Base-by-base conservation (phyloP, 352 stramenopile genomes). In the Pythium dissotocum region DNA sequence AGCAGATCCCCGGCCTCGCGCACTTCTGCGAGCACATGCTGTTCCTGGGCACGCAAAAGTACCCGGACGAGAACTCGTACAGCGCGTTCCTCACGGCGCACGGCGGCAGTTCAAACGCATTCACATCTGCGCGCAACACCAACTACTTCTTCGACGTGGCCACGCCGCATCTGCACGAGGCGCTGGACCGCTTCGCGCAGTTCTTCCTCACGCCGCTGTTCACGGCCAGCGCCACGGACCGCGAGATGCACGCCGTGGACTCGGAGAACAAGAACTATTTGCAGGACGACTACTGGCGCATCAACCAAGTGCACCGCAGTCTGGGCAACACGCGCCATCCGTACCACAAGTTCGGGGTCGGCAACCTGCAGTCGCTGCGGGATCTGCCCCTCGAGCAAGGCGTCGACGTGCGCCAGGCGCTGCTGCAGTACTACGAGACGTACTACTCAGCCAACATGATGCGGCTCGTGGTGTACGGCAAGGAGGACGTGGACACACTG, bases 11-110 rank as follows among this genome's bases (percentile, higher is more conserved):
- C 12, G 85, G 85, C 2, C 69, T 92, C 6, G 85, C 85, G 44
- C 85, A 93, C 48, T 93, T 98, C 54, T 70, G 73, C 56, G 94
- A 98, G 67, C 93, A 98, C 82, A 97, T 98, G 90, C 73, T 98
- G 1, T 98, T 98, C 69, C 69, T 98, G 24, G 94, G 94, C 12
- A 98, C 90, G 28, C 77, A 96, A 51, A 90, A 95, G 67, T 98
- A 97, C 74, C 93, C 93, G 13, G 77, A 93, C 46, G 92, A 98
- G 73, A 86, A 94, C 73, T 83, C 72, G 7, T 98, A 93, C 64
- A 71, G 74, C 44, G 69, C 80, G 44, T 98, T 90, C 70, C 70
- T 98, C 2, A 79, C 69, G 26, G 64, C 76, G 6, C 90, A 97
- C 75, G 91, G 93, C 56, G 94, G 94, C 8, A 80, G 61, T 12